Evolutionary conservation across 2,329 filamentous ascomycete species (phyloP), one percentile per base, ranked within the genome.

Genomic region (Xylariomycetidae sp.): DNA sequence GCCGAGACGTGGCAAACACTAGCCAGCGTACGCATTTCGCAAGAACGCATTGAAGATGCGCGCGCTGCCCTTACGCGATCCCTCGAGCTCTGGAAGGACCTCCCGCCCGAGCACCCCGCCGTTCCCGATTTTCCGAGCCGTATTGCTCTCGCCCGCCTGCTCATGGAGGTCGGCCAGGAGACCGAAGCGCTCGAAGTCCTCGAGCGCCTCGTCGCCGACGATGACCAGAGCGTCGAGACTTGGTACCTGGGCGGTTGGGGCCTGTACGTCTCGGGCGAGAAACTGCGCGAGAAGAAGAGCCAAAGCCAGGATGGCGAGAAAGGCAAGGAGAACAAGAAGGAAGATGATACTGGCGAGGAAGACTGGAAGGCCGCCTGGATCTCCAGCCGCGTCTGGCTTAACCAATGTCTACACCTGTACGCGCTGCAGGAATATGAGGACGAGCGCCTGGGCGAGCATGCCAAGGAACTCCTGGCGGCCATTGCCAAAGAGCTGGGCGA

Each of bases 161-260:
- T 98, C 30, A 89, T 98, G 72, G 92, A 96, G 63, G 85, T 87
- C 12, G 81, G 81, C 43, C 76, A 95, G 76, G 82, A 93, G 58
- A 74, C 82, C 31, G 82, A 90, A 42, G 90, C 92, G 1, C 75
- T 94, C 37, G 76, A 84, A 36, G 88, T 96, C 3, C 67, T 95
- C 34, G 86, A 95, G 56, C 71, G 86, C 34, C 67, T 98, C 33
- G 77, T 94, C 24, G 69, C 75, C 22, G 92, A 98, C 56, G 90
- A 98, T 47, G 93, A 98, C 55, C 74, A 84, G 53, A 95, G 90
- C 57, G 85, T 98, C 14, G 92, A 98, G 62, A 84, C 86, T 13
- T 95, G 89, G 88, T 98, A 98, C 63, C 71, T 98, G 5, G 92
- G 92, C 26, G 93, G 92, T 4, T 96, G 90, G 85, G 89, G 87